These are phyloP conservation scores for Manihot esculenta DNA, from an alignment of 441 rosid genomes.

Conservation along the genomic window DNA sequence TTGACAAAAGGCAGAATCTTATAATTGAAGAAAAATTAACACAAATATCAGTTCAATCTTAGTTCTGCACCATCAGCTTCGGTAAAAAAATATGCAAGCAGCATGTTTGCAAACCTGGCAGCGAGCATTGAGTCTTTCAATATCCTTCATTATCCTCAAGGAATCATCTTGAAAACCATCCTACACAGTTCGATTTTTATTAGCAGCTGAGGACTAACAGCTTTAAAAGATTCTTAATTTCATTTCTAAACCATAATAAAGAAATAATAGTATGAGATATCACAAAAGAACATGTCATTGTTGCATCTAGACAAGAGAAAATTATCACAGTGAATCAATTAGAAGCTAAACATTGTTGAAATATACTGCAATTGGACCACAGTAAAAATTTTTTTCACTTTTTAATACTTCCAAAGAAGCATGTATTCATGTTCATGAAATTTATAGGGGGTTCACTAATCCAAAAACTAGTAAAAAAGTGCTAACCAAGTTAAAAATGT, in stretches of 20 bases:
- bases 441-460: not conserved
- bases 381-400: too few species aligned
- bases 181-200: constrained; percentile 37
- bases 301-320: not conserved
- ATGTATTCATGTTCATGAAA: not conserved
- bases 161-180: constrained; percentile 95
- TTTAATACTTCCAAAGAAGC: too few species aligned
- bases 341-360: too few species aligned
- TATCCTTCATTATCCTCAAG: constrained; percentile 77
- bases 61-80: too few species aligned
- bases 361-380: too few species aligned
- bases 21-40: not conserved
- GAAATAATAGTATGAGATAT: not conserved
- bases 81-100: not conserved
- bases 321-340: not conserved
- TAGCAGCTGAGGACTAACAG: constrained; percentile 9
- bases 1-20: not conserved
- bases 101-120: constrained; percentile 66
- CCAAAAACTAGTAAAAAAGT: not conserved
- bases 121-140: constrained; percentile 46
- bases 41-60: too few species aligned
- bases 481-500: not conserved
- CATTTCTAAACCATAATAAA: not conserved
- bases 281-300: not conserved
- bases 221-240: not conserved